These are phyloP conservation scores for Geranium brycei DNA, from an alignment of 345 rosid genomes.

Conservation along the genomic window DNA sequence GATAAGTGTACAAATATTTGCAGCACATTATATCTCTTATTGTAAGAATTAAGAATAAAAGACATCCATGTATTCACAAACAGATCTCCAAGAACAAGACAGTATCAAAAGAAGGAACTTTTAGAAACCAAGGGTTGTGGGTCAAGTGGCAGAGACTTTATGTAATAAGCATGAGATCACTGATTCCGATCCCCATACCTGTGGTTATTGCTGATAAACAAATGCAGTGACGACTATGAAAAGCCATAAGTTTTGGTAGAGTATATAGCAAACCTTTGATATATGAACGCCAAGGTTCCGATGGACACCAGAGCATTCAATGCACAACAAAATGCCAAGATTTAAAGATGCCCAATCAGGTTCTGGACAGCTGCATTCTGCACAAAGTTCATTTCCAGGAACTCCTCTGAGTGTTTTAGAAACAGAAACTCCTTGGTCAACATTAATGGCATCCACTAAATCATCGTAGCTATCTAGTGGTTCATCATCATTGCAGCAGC, in stretches of 20 bases:
- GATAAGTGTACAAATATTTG: not conserved
- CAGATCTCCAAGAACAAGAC: too few relatives aligned
- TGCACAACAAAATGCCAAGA: constrained; percentile 76
- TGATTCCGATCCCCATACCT: too few relatives aligned
- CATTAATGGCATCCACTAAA: constrained; percentile 16
- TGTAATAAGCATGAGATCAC: too few relatives aligned
- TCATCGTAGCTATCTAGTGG: constrained; percentile 15
- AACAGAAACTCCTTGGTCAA: constrained; percentile 29
- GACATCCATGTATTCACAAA: too few relatives aligned
- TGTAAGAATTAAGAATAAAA: too few relatives aligned
- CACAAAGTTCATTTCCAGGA: constrained; percentile 74
- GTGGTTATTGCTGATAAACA: too few relatives aligned
- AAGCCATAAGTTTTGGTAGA: not conserved
- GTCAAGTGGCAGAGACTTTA: too few relatives aligned
- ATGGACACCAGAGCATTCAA: constrained; percentile 84
- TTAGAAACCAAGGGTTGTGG: too few relatives aligned
- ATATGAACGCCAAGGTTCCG: constrained; percentile 88
- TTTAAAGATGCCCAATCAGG: constrained; percentile 94
- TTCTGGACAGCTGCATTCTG: constrained; percentile 62
- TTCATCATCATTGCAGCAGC: constrained; percentile 19
- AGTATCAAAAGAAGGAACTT: too few relatives aligned
- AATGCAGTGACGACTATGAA: too few relatives aligned
- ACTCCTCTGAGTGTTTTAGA: constrained; percentile 38
- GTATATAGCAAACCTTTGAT: constrained; percentile 45
- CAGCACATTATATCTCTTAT: not conserved